phyloP scores from a whole-genome alignment of 1,139 yeast species.

The Meyerozyma sp. region DNA sequence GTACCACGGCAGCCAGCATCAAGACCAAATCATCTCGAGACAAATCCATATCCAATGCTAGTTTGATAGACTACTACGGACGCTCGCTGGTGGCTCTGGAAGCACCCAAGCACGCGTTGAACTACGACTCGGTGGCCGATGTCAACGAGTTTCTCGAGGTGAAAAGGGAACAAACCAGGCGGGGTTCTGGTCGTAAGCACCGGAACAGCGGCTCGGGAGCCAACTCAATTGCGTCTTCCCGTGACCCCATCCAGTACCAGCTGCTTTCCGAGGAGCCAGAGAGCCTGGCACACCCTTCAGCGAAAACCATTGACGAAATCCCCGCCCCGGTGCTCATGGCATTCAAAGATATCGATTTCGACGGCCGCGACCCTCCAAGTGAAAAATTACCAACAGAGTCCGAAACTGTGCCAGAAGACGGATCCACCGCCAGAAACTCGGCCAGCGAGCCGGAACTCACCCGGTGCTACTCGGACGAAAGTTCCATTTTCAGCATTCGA shows the following conservation, averaged over 20 bases:
- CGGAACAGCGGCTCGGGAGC: not conserved
- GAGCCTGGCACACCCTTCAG: not conserved
- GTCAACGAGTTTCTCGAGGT: constrained; percentile 2
- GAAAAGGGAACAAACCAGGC: not conserved
- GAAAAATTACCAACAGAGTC: not conserved
- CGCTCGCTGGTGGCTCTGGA: constrained; percentile 1
- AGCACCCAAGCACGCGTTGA: not conserved
- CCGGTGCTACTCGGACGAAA: constrained; percentile 16
- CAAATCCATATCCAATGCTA: not conserved
- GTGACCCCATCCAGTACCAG: not conserved
- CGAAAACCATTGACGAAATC: not conserved
- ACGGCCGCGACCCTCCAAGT: constrained; percentile 1
- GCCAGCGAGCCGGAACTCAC: constrained; percentile 6
- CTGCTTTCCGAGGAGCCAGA: not conserved
- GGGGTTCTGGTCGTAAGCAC: not conserved
- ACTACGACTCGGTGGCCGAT: constrained; percentile 1
- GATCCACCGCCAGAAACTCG: constrained; percentile 1
- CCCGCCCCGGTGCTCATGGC: constrained; percentile 3
- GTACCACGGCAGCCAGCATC: not conserved
- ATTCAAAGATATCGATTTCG: constrained; percentile 9
- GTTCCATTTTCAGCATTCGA: constrained; percentile 18
- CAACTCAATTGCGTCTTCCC: not conserved
- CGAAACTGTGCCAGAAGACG: constrained; percentile 3
- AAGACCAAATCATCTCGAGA: not conserved
- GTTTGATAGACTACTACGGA: not conserved